Evolutionary conservation across 306 rosid species (phyloP), one percentile per base, ranked within the genome.

Genomic region (Oemleria cerasiformis): DNA sequence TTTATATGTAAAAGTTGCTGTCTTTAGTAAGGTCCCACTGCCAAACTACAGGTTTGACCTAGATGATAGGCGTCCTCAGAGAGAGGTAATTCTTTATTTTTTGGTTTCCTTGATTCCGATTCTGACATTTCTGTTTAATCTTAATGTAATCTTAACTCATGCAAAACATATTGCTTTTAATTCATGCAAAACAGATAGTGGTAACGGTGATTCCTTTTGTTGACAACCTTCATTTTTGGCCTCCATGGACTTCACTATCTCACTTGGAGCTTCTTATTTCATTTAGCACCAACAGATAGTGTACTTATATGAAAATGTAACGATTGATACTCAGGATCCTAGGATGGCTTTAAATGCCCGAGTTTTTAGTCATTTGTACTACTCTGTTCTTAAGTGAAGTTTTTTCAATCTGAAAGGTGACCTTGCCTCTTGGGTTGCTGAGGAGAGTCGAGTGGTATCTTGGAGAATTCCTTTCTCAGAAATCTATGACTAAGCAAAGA

Each of bases 1-100:
- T 82, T 78, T 83, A 49, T 94, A 91, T 79, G 75, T 91, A 17
- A 94, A 86, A 81, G 88, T 86, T 23, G 90, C 85, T 69, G 99
- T 94, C 57, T 84, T 94, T 73, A 89, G 99, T 70, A 94, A 91
- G 85, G 84, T 81, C 39, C 97, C 97, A 5, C 84, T 91, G 79
- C 99, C 96, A 25, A 94, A 94, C 88, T 94, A 94, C 80, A 86
- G 99, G 83, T 94, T 76, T 76, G 99, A 94, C 78, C 85, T 94
- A 81, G 99, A 94, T 72, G 99, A 94, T 64, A 78, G 80, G 70
- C 87, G 90, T 47, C 99, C 99, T 30, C 96, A 84, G 86, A 86
- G 99, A 74, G 97, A 94, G 96, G 99, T 94, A 86, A 21, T 15
- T 14, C 58, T 20, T 63, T 54, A 5, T 9, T 49, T 25, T 15